These are phyloP conservation scores for Aspergillus hiratsukae DNA, from an alignment of 2,329 filamentous ascomycete species.

Conservation along the genomic window DNA sequence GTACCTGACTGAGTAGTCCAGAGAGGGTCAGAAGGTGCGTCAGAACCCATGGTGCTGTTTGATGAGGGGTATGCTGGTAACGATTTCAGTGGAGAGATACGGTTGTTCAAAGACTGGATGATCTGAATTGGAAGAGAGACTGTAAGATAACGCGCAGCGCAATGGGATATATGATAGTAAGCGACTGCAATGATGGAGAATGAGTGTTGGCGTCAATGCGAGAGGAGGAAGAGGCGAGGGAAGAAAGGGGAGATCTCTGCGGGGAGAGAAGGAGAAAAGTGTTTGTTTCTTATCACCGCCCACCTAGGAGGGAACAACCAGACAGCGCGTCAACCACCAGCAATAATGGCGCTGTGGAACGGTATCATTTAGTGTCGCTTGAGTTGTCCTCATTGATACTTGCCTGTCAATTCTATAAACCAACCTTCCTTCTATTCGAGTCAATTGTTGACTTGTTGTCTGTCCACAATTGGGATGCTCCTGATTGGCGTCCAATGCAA, in stretches of 20 bases:
- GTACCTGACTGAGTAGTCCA: slow-evolving; percentile 37
- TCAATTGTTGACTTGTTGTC: neutral
- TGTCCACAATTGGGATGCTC: neutral
- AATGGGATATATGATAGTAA: neutral
- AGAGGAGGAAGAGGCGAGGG: neutral
- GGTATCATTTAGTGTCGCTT: neutral
- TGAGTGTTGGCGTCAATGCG: neutral
- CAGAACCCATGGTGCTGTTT: slow-evolving; percentile 23
- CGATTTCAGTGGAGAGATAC: slow-evolving; percentile 1
- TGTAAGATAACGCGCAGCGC: neutral
- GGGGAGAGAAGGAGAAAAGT: slow-evolving; percentile 6
- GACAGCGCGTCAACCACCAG: neutral
- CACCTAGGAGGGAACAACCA: neutral
- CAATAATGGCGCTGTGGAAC: neutral
- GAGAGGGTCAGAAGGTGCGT: slow-evolving; percentile 20
- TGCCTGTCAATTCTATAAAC: neutral
- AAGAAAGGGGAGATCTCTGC: slow-evolving; percentile 3
- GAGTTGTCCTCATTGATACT: neutral
- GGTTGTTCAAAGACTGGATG: neutral
- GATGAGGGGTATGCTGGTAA: neutral
- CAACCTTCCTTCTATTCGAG: neutral
- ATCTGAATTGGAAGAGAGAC: neutral
- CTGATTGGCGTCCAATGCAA: neutral
- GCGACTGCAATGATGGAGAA: neutral
- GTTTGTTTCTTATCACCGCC: neutral